Evolutionary conservation across 2,329 filamentous ascomycete species (phyloP).

Genomic region (Dothideomycetidae sp.): DNA sequence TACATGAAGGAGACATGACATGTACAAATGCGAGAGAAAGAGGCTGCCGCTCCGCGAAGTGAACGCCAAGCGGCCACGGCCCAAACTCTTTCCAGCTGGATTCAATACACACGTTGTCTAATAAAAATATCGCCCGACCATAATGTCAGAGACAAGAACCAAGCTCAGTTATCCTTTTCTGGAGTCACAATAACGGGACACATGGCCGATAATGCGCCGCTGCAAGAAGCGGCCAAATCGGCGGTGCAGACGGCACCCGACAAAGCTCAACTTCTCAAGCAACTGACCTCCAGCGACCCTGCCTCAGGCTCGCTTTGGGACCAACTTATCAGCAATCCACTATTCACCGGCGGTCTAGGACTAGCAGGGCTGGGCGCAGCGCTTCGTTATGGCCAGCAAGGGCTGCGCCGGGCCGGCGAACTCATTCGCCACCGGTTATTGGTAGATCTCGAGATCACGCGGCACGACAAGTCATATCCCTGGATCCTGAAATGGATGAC

Average conservation of each 20-base stretch:
- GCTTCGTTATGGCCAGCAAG: conserved; percentile 66
- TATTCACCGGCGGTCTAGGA: conserved; percentile 56
- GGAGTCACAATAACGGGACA: too few relatives aligned
- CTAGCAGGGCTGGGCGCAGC: conserved; percentile 77
- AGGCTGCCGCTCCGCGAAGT: too few relatives aligned
- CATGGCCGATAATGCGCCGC: conserved; percentile 5
- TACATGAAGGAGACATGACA: too few relatives aligned
- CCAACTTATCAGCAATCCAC: conserved; percentile 36
- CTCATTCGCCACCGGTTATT: conserved; percentile 73
- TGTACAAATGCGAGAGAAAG: too few relatives aligned
- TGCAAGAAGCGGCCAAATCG: conserved; percentile 5
- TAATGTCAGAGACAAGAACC: too few relatives aligned
- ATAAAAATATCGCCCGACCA: too few relatives aligned
- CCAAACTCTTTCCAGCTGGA: too few relatives aligned
- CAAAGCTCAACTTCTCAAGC: conserved; percentile 3
- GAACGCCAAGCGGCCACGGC: too few relatives aligned
- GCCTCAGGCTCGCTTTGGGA: conserved; percentile 25
- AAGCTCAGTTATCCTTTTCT: too few relatives aligned
- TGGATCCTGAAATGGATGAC: conserved; percentile 96
- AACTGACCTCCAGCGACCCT: conserved; percentile 1
- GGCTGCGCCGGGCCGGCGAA: conserved; percentile 54
- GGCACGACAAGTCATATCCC: conserved; percentile 80
- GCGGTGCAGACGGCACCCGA: conserved; percentile 22
- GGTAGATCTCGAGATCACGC: conserved; percentile 89
- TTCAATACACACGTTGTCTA: too few relatives aligned